A percentile compares a stretch with the other conserved stretches of the same genome.
phyloP scores from a whole-genome alignment of 2,329 filamentous ascomycete species.

The Monilinia aucupariae region DNA sequence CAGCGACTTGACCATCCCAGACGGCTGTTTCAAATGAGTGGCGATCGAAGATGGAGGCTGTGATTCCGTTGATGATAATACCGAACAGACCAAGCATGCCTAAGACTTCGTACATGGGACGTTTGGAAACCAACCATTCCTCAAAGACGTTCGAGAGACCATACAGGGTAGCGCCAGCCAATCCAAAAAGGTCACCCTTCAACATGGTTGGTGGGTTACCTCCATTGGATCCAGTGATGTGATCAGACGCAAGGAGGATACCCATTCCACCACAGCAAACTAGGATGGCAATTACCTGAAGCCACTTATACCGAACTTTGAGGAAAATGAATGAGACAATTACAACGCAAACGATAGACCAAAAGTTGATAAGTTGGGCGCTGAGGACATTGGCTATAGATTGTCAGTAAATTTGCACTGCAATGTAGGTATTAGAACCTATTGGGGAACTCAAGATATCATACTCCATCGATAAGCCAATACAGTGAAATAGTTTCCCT shows the following conservation, averaged over 20 bases:
- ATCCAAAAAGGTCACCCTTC: constrained; percentile 88
- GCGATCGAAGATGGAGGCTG: constrained; percentile 89
- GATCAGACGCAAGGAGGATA: constrained; percentile 78
- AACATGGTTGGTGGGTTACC: constrained; percentile 65
- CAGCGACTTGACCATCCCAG: constrained; percentile 64
- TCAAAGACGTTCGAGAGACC: constrained; percentile 87
- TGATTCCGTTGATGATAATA: constrained; percentile 83
- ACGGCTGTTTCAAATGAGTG: constrained; percentile 57
- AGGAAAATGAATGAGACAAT: constrained; percentile 76
- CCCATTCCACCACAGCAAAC: constrained; percentile 88
- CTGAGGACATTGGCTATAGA: constrained; percentile 73
- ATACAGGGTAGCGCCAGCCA: constrained; percentile 86
- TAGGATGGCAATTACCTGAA: constrained; percentile 81
- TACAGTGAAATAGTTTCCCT: constrained; percentile 98
- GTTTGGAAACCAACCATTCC: constrained; percentile 85
- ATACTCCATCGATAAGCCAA: constrained; percentile 67
- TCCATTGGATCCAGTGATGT: constrained; percentile 70
- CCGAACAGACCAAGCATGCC: constrained; percentile 86
- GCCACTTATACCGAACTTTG: constrained; percentile 79
- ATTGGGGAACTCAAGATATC: background rate
- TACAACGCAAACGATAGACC: constrained; percentile 93
- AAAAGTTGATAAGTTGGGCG: constrained; percentile 96
- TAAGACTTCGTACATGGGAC: constrained; percentile 87
- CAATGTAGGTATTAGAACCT: background rate
- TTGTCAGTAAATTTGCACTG: constrained; percentile 20